Percentiles rank a stretch among this genome's conserved stretches.
These are phyloP conservation scores for Podaxis sp. DNA, from an alignment of 768 basidiomycete genomes.

Conservation along the genomic window DNA sequence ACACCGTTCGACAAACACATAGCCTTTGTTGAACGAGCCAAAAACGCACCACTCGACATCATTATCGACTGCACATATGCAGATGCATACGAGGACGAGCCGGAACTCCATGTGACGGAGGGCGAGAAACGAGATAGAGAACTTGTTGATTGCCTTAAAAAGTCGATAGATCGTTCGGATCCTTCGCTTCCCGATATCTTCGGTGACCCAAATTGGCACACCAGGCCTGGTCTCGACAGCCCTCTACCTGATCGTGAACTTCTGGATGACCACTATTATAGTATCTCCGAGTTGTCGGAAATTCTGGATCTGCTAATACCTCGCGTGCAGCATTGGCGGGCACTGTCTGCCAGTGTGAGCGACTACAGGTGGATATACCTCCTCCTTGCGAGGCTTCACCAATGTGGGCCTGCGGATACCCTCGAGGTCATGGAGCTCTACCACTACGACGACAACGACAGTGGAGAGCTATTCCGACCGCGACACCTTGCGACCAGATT, in stretches of 20 bases:
- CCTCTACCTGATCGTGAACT: conserved; percentile 11
- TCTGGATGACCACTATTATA: conserved; percentile 23
- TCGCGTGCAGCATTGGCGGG: conserved; percentile 52
- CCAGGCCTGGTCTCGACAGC: conserved; percentile 6
- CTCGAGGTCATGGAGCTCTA: conserved; percentile 56
- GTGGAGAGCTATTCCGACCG: conserved; percentile 36
- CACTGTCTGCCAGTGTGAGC: conserved; percentile 44
- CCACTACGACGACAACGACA: conserved; percentile 48
- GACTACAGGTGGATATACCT: conserved; percentile 45
- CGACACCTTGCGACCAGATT: conserved; percentile 38
- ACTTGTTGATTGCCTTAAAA: conserved; percentile 15
- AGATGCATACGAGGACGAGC: conserved; percentile 24
- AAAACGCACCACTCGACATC: conserved; percentile 53
- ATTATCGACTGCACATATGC: conserved; percentile 42
- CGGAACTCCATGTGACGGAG: conserved; percentile 17
- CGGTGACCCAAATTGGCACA: conserved; percentile 7
- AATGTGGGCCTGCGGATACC: conserved; percentile 45
- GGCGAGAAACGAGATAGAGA: conserved; percentile 21
- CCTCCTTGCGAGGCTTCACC: conserved; percentile 41
- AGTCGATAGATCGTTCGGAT: conserved; percentile 12
- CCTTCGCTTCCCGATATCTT: conserved; percentile 2
- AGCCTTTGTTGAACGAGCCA: conserved; percentile 51
- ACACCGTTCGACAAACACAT: conserved; percentile 42
- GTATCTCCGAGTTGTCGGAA: conserved; percentile 29
- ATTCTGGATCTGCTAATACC: conserved; percentile 49